A percentile compares a stretch with the other conserved stretches of the same genome.
phyloP scores from a whole-genome alignment of 23 red algal genomes.

The Pyropia yezoensis region DNA sequence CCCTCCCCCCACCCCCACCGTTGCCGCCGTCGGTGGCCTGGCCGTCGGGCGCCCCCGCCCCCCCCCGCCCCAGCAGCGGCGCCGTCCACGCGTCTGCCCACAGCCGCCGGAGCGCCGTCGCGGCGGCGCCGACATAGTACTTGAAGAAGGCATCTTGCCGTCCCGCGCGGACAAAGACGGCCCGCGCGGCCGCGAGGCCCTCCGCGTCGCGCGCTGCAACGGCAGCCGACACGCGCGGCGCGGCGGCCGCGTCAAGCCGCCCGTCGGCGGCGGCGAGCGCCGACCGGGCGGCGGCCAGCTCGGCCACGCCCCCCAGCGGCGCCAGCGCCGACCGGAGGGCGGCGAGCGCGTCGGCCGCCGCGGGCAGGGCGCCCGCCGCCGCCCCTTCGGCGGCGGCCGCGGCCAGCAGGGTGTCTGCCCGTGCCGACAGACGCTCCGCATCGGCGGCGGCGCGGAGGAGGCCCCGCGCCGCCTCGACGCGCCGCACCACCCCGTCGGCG shows the following conservation, averaged over 20 bases:
- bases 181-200: constrained; percentile 31
- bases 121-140: constrained; percentile 33
- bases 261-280: constrained; percentile 42
- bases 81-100: constrained; percentile 37
- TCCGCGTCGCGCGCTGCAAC: constrained; percentile 20
- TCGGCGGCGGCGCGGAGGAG: constrained; percentile 32
- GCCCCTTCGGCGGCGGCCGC: constrained; percentile 30
- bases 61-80: too few species aligned
- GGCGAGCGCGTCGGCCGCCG: constrained; percentile 49
- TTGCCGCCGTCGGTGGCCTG: too few species aligned
- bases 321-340: constrained; percentile 29
- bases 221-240: constrained; percentile 30
- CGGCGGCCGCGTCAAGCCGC: constrained; percentile 25
- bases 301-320: constrained; percentile 24
- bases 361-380: constrained; percentile 18
- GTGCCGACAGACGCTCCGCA: constrained; percentile 29
- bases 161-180: constrained; percentile 56
- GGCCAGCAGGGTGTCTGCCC: constrained; percentile 32
- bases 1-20: too few species aligned
- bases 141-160: constrained; percentile 44
- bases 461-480: constrained; percentile 41
- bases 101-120: constrained; percentile 12
- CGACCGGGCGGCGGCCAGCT: constrained; percentile 14
- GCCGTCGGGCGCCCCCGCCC: too few species aligned
- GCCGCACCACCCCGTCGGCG: constrained; percentile 51